phyloP scores from a whole-genome alignment of 768 basidiomycete genomes.

The Aureoboletus auriporus region DNA sequence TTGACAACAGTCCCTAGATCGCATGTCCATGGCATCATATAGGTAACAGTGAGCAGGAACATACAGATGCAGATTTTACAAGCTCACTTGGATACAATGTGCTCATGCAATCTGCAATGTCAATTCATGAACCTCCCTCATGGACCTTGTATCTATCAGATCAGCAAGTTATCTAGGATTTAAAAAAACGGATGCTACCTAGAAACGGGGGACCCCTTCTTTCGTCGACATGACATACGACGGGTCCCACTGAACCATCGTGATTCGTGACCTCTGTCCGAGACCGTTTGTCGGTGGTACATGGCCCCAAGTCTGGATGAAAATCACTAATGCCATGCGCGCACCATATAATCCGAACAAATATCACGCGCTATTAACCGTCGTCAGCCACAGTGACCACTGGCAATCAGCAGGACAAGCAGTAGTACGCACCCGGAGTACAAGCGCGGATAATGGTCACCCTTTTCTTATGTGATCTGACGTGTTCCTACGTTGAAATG shows the following conservation, averaged over 20 bases:
- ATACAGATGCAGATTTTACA: constrained; percentile 41
- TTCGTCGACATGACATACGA: constrained; percentile 50
- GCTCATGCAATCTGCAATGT: constrained; percentile 50
- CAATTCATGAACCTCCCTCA: constrained; percentile 43
- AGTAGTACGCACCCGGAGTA: constrained; percentile 48
- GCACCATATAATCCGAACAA: constrained; percentile 41
- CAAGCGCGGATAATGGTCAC: constrained; percentile 67
- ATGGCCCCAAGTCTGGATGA: background rate
- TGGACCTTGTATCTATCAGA: constrained; percentile 21
- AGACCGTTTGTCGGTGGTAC: background rate
- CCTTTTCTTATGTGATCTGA: constrained; percentile 63
- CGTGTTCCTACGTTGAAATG: constrained; percentile 50
- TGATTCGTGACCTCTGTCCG: constrained; percentile 39
- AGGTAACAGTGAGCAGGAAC: constrained; percentile 7
- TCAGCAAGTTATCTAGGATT: constrained; percentile 11
- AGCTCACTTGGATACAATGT: constrained; percentile 43
- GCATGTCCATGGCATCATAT: background rate
- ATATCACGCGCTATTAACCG: constrained; percentile 45
- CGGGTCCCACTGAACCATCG: constrained; percentile 48
- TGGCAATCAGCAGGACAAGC: background rate
- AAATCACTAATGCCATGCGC: constrained; percentile 43
- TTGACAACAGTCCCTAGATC: constrained; percentile 38
- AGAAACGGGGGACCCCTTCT: constrained; percentile 33
- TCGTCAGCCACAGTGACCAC: constrained; percentile 4
- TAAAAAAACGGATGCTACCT: constrained; percentile 10